Evolutionary conservation across 257 asterid species (phyloP).

Genomic region (Capsicum rhomboideum): DNA sequence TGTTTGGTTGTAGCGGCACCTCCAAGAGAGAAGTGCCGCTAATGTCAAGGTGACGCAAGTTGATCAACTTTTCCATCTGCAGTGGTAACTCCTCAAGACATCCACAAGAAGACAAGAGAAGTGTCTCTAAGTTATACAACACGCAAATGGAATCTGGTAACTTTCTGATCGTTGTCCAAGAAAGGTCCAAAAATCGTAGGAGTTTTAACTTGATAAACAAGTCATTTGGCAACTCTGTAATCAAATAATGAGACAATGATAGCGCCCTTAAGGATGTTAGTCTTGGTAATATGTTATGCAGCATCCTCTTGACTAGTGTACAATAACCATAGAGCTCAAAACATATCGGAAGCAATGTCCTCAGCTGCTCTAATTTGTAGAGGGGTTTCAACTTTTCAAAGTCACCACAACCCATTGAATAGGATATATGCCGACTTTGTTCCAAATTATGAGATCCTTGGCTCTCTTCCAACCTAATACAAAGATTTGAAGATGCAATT

Average conservation of each 20-base stretch:
- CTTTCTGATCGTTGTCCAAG: accelerated
- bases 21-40: not conserved
- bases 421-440: not conserved
- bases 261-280: not conserved
- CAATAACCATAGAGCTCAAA: too few relatives aligned
- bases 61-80: not conserved
- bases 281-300: not conserved
- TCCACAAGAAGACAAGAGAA: not conserved
- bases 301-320: not conserved
- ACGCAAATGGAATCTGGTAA: not conserved
- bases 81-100: not conserved
- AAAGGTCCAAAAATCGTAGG: not conserved
- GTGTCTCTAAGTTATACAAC: not conserved
- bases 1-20: not conserved
- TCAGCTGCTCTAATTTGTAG: not conserved
- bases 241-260: not conserved
- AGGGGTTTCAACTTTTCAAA: not conserved
- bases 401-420: not conserved
- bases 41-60: not conserved
- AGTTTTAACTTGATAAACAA: not conserved
- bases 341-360: slow-evolving; percentile 3
- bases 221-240: not conserved
- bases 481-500: not conserved
- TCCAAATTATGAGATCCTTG: too few relatives aligned
- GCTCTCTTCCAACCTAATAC: not conserved